Evolutionary conservation across 129 eudicot genomes (phyloP), one percentile per base, ranked within the genome.

Genomic region (Tagetes erecta): DNA sequence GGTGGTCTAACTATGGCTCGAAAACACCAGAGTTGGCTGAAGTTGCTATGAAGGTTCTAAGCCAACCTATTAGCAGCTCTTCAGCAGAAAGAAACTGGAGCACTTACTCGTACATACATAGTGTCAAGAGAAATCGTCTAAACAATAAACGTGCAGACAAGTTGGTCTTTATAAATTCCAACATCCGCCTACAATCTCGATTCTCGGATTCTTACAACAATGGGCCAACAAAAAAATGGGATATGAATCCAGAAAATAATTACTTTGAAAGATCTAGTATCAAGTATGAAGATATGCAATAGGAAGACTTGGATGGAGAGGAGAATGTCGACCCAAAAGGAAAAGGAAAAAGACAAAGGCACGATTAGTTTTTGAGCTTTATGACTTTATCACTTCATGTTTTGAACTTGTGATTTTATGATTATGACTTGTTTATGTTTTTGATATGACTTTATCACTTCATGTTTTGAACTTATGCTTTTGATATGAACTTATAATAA

Each of bases 81-180:
- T 45, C 42, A 9, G 73, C 58, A 5, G 58, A 68, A 31, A 31
- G 73, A 46, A 68, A 68, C 14, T 68, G 58, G 42, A 68, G 58
- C 58, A 68, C 73, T 30, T 68, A 45, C 58, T 45, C 73, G 0
- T 67, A 44, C 10, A 67, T 67, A 7, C 55, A 67, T 30, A 44
- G 10, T 44, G 72, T 67, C 1, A 42, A 67, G 72, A 67, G 72
- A 30, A 67, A 44, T 30, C 72, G 12, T 4, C 27, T 67, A 50
- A 45, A 6, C 27, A 13, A 35, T 55, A 55, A 55, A 2, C 0
- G 35, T 3, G 3, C 36, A 0, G 62, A 27, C 36, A 55, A 55
- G n/a, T 55, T 55, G 1, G 62, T 53, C 3, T 20, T 55, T 55
- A 55, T 55, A 55, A 11, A 55, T 55, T 55, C 10, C 10, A 55